A percentile compares a stretch with the other conserved stretches of the same genome.
These are phyloP conservation scores for Pontederia paniculata DNA, from an alignment of 176 grass and related monocot genomes.

Conservation along the genomic window DNA sequence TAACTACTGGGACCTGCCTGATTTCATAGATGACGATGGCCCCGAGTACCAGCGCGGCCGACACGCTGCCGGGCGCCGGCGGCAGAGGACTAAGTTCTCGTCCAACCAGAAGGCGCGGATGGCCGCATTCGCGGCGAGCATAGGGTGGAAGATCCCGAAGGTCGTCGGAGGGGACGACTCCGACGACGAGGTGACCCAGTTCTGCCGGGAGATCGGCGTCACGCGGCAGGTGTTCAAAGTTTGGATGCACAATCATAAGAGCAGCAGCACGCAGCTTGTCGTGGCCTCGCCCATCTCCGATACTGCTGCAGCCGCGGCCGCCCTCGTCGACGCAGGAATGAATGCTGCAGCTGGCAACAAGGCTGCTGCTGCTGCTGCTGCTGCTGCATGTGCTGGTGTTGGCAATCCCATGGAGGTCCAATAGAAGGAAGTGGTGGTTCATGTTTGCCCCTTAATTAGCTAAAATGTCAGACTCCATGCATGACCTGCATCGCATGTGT, in stretches of 20 bases:
- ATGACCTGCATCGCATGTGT: too few relatives aligned
- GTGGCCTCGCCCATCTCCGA: not conserved
- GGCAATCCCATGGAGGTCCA: too few relatives aligned
- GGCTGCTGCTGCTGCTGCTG: too few relatives aligned
- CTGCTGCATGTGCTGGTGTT: too few relatives aligned
- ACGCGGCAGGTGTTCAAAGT: constrained; percentile 80
- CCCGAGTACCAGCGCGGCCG: not conserved
- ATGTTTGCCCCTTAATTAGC: too few relatives aligned
- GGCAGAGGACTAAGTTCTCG: constrained; percentile 74
- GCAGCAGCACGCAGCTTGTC: not conserved
- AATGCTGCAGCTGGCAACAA: too few relatives aligned
- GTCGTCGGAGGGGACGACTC: constrained; percentile 33
- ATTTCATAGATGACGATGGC: too few relatives aligned
- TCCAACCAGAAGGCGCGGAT: constrained; percentile 72
- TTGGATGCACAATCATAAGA: constrained; percentile 98
- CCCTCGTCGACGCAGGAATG: constrained; percentile 29
- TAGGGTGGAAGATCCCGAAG: constrained; percentile 84
- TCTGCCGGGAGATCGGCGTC: constrained; percentile 82
- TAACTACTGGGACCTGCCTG: not conserved
- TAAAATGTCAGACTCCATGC: too few relatives aligned
- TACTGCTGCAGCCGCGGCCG: constrained; percentile 11
- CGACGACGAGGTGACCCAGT: constrained; percentile 65
- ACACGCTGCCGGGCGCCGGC: constrained; percentile 10
- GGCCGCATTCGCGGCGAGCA: constrained; percentile 57
- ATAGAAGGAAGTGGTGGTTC: too few relatives aligned